Base-by-base conservation (phyloP, 495 filamentous ascomycete species). In the Halenospora varia region DNA sequence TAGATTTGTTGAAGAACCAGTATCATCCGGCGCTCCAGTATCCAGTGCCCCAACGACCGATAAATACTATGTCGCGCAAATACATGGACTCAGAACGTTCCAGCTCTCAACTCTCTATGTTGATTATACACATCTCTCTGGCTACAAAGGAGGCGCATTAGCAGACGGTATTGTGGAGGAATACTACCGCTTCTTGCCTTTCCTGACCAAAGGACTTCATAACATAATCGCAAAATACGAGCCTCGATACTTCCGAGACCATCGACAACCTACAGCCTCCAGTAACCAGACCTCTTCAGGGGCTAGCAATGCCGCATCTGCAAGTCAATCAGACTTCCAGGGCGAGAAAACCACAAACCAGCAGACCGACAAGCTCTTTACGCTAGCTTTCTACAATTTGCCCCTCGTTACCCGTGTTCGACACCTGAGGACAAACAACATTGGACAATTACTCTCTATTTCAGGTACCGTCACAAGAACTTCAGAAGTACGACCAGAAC, bases 381-480 rank as follows among this genome's bases (percentile, higher is more conserved):
- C 91, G 15, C 77, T 97, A 24, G 95, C 95, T 11, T 97, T 97
- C 70, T 97, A 97, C 76, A 96, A 97, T 68, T 76, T 99, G 18
- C 93, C 94, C 1, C 78, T 97, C n/a, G 89, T 97, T 25, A 94
- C 92, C 3, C 81, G 94, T 61, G 78, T 99, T 56, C 88, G 94
- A 54, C 86, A 91, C 62, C 80, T 99, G 56, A 87, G 94, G 20
- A 96, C 94, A 23, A 77, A 79, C n/a, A 88, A 94, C 59, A 92
- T 99, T 61, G 94, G 94, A 50, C 88, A 91, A 60, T 81, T 99
- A 26, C 83, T 93, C 11, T 96, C 93, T 1, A 92, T 99, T 63
- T 97, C 93, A 13, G 94, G 95, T 22, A 99, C 94, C 1, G 92
- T 96, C 42, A 99, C 94, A 0, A 81, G 94, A 64, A 99, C 94